phyloP scores from a whole-genome alignment of 192 early-diverging fungal species.

The Umbelopsis vinacea region DNA sequence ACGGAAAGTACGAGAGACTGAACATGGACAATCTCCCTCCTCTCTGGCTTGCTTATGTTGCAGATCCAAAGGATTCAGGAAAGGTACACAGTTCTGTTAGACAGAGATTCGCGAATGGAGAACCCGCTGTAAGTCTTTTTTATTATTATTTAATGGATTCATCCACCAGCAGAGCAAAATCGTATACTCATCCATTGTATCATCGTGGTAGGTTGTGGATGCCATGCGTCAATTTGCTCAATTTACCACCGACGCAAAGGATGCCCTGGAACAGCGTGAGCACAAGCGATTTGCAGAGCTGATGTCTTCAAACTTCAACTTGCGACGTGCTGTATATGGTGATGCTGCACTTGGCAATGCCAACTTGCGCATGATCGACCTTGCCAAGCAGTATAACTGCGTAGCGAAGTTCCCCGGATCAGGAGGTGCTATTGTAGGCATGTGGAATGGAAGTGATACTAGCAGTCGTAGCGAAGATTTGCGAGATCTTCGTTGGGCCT shows the following conservation, averaged over 20 bases:
- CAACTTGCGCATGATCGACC: slow-evolving; percentile 56
- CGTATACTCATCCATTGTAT: not conserved
- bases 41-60: slow-evolving; percentile 58
- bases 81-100: slow-evolving; percentile 61
- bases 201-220: slow-evolving; percentile 40
- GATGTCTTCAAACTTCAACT: slow-evolving; percentile 62
- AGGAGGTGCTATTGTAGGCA: slow-evolving; percentile 63
- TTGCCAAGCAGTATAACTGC: slow-evolving; percentile 48
- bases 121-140: slow-evolving; percentile 54
- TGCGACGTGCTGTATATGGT: slow-evolving; percentile 52
- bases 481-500: slow-evolving; percentile 30
- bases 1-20: slow-evolving; percentile 54
- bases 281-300: slow-evolving; percentile 45
- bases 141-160: too few relatives aligned
- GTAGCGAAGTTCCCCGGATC: slow-evolving; percentile 63
- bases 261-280: slow-evolving; percentile 38
- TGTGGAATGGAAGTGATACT: slow-evolving; percentile 46
- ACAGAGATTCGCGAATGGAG: slow-evolving; percentile 54
- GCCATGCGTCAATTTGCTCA: slow-evolving; percentile 58
- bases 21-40: slow-evolving; percentile 43
- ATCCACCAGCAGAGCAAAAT: too few relatives aligned
- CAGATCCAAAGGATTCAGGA: slow-evolving; percentile 59
- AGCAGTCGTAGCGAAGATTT: slow-evolving; percentile 18
- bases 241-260: slow-evolving; percentile 41
- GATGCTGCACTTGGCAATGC: slow-evolving; percentile 52